phyloP scores from a whole-genome alignment of 805 yeast genomes.

The Yarrowia sp. region DNA sequence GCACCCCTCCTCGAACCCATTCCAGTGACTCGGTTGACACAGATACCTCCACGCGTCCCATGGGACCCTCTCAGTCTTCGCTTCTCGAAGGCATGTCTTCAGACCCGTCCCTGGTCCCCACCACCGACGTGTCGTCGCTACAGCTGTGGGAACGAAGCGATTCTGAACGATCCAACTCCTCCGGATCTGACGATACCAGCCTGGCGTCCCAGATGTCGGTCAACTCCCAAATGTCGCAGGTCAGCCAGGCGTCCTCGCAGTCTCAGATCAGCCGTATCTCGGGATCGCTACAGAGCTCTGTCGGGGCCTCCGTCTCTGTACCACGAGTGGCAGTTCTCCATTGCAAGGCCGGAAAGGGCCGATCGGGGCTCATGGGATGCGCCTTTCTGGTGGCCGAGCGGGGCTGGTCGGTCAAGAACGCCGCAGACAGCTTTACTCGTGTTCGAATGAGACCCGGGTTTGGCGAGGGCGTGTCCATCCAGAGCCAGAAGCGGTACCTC shows the following conservation, averaged over 20 bases:
- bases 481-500: constrained; percentile 72
- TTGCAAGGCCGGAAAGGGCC: constrained; percentile 91
- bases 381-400: constrained; percentile 68
- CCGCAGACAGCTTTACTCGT: constrained; percentile 60
- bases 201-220: constrained; percentile 14
- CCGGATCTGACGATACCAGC: constrained; percentile 51
- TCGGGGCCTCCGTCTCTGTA: not conserved
- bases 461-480: constrained; percentile 73
- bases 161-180: constrained; percentile 7
- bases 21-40: constrained; percentile 15
- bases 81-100: constrained; percentile 8
- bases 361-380: constrained; percentile 80
- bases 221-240: constrained; percentile 26
- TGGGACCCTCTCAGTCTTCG: constrained; percentile 4
- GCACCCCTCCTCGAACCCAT: constrained; percentile 18
- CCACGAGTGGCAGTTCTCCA: constrained; percentile 64
- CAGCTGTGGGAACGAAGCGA: constrained; percentile 28
- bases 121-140: constrained; percentile 28
- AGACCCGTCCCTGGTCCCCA: constrained; percentile 21
- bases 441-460: constrained; percentile 64
- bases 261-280: constrained; percentile 30
- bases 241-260: constrained; percentile 24
- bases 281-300: constrained; percentile 11
- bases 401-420: constrained; percentile 54
- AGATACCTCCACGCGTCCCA: constrained; percentile 22